Percentiles rank a stretch among this genome's conserved stretches.
Evolutionary conservation across 2,329 filamentous ascomycete genomes (phyloP).

Genomic region (Xylaria sp.): DNA sequence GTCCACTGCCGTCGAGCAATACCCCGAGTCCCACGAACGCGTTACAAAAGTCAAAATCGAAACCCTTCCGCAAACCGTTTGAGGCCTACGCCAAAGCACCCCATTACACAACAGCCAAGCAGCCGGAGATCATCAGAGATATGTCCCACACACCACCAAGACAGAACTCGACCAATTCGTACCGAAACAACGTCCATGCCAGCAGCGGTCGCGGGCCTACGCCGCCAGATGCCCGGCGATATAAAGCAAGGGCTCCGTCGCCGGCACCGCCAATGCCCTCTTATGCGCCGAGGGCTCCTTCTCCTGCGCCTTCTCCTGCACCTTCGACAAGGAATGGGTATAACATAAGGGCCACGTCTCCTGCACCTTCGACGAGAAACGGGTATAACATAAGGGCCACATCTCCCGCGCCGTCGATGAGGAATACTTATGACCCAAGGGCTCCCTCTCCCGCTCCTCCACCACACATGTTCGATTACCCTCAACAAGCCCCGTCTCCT

Average conservation of each 20-base stretch:
- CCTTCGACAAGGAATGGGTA: constrained; percentile 33
- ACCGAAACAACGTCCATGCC: constrained; percentile 31
- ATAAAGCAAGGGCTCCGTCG: constrained; percentile 29
- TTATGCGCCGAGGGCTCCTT: constrained; percentile 32
- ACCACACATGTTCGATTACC: constrained; percentile 29
- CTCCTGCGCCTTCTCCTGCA: constrained; percentile 39
- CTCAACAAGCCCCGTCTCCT: constrained; percentile 44
- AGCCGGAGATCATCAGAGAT: constrained; percentile 59
- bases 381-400: constrained; percentile 40
- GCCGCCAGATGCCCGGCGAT: constrained; percentile 26
- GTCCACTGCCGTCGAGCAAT: constrained; percentile 60
- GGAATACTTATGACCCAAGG: constrained; percentile 36
- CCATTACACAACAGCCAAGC: constrained; percentile 65
- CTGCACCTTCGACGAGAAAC: constrained; percentile 38
- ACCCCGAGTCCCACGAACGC: constrained; percentile 57
- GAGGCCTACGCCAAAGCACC: constrained; percentile 69
- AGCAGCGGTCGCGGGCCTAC: constrained; percentile 24
- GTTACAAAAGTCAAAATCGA: constrained; percentile 61
- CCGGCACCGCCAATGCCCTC: constrained; percentile 26
- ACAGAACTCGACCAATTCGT: constrained; percentile 48
- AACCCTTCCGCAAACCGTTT: constrained; percentile 67
- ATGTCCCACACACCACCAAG: constrained; percentile 36
- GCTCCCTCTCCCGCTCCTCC: constrained; percentile 43
- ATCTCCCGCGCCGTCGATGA: constrained; percentile 43
- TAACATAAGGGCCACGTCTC: constrained; percentile 38